Evolutionary conservation across 768 basidiomycete genomes (phyloP).

Genomic region (Pleurotus tuber-regium): DNA sequence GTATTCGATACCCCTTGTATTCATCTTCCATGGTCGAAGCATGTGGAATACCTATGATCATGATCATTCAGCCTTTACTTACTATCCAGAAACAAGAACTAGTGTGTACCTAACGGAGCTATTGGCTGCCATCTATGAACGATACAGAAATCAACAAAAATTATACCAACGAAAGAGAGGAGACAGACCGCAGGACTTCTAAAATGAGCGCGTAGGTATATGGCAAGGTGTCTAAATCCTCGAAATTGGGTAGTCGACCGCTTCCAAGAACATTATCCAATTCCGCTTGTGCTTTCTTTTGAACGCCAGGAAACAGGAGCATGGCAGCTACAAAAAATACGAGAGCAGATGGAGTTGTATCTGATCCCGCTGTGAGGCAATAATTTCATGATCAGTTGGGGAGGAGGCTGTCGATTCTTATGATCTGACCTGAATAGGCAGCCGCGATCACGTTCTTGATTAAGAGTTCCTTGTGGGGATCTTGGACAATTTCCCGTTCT

Average conservation of each 20-base stretch:
- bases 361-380: constrained; percentile 22
- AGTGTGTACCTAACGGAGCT: constrained; percentile 19
- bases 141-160: background rate
- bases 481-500: no score
- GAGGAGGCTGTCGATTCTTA: background rate
- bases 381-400: background rate
- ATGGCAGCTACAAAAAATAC: constrained; percentile 25
- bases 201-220: constrained; percentile 29
- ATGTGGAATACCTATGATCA: constrained; percentile 31
- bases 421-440: constrained; percentile 25
- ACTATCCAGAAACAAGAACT: background rate
- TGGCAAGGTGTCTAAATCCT: constrained; percentile 23
- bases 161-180: background rate
- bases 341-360: constrained; percentile 24
- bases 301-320: constrained; percentile 24
- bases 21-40: constrained; percentile 26
- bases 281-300: constrained; percentile 27
- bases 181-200: constrained; percentile 21
- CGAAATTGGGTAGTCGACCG: constrained; percentile 27
- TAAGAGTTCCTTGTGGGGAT: no score
- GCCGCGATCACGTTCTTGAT: no score
- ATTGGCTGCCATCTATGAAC: constrained; percentile 26
- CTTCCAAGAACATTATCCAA: constrained; percentile 27
- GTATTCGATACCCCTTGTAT: constrained; percentile 33
- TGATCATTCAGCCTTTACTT: no score